These are phyloP conservation scores for Macrolepiota fuliginosa DNA, from an alignment of 768 basidiomycete species.

Conservation along the genomic window DNA sequence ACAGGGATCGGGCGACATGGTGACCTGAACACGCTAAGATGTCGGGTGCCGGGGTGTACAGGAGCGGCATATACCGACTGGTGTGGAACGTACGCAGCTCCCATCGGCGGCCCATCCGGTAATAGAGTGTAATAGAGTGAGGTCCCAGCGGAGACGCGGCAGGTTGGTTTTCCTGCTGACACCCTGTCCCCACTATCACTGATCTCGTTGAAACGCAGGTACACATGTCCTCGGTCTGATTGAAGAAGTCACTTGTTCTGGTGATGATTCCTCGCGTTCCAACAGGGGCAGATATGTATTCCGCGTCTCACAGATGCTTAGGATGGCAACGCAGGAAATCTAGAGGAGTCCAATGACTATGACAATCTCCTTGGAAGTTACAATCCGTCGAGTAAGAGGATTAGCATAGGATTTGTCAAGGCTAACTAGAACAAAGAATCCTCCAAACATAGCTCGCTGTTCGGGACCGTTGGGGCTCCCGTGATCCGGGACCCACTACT, in stretches of 20 bases:
- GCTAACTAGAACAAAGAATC: slow-evolving; percentile 37
- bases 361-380: slow-evolving; percentile 34
- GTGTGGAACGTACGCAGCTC: slow-evolving; percentile 47
- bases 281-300: slow-evolving; percentile 38
- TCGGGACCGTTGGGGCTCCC: neutral
- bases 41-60: neutral
- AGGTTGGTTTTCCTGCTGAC: slow-evolving; percentile 22
- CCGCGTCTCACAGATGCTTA: slow-evolving; percentile 40
- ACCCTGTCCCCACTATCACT: slow-evolving; percentile 40
- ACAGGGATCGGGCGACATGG: slow-evolving; percentile 40
- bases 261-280: slow-evolving; percentile 43
- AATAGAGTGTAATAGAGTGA: slow-evolving; percentile 51
- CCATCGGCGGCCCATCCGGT: slow-evolving; percentile 36
- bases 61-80: slow-evolving; percentile 37
- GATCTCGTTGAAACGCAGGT: too few species aligned
- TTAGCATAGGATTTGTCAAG: slow-evolving; percentile 50
- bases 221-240: slow-evolving; percentile 32
- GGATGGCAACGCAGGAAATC: slow-evolving; percentile 46
- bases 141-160: slow-evolving; percentile 36
- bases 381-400: slow-evolving; percentile 48
- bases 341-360: slow-evolving; percentile 44
- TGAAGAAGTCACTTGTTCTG: slow-evolving; percentile 47
- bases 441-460: neutral
- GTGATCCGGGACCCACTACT: too few species aligned
- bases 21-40: slow-evolving; percentile 29